phyloP scores from a whole-genome alignment of 768 basidiomycete species.

The Mycena belliarum region DNA sequence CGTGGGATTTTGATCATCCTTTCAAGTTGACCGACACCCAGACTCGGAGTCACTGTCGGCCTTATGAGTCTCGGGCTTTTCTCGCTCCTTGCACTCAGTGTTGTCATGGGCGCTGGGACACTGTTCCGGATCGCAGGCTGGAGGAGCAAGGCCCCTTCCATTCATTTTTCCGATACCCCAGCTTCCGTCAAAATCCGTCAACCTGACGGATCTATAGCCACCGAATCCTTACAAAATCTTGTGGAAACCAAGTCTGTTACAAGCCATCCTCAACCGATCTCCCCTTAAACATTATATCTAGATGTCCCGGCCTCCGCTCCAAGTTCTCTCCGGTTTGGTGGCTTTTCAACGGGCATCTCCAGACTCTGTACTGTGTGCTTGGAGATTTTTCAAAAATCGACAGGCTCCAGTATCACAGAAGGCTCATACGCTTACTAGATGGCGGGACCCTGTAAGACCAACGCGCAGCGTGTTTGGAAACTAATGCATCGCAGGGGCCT shows the following conservation, averaged over 20 bases:
- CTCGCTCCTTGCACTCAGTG: background rate
- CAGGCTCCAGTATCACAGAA: constrained; percentile 56
- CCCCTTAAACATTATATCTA: background rate
- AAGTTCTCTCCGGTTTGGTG: constrained; percentile 50
- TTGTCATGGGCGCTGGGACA: constrained; percentile 33
- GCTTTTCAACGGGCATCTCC: constrained; percentile 59
- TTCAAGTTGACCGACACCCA: too few relatives aligned
- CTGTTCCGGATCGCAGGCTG: constrained; percentile 30
- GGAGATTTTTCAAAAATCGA: constrained; percentile 63
- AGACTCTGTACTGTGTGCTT: constrained; percentile 60
- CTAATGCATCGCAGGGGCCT: too few relatives aligned
- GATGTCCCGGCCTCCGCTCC: constrained; percentile 43
- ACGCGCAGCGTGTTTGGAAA: background rate
- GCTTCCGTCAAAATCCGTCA: constrained; percentile 36
- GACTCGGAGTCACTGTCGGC: too few relatives aligned
- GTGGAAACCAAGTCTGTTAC: constrained; percentile 33
- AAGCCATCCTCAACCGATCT: background rate
- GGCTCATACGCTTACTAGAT: constrained; percentile 51
- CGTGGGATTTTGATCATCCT: too few relatives aligned
- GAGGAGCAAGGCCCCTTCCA: constrained; percentile 23
- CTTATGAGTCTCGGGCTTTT: background rate
- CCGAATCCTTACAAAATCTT: constrained; percentile 40
- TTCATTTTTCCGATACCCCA: constrained; percentile 44
- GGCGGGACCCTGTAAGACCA: constrained; percentile 61
- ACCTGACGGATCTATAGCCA: constrained; percentile 29